Conservation (phyloP, 768 basidiomycete genomes). For the Rhodotorula sphaerocarpa region DNA sequence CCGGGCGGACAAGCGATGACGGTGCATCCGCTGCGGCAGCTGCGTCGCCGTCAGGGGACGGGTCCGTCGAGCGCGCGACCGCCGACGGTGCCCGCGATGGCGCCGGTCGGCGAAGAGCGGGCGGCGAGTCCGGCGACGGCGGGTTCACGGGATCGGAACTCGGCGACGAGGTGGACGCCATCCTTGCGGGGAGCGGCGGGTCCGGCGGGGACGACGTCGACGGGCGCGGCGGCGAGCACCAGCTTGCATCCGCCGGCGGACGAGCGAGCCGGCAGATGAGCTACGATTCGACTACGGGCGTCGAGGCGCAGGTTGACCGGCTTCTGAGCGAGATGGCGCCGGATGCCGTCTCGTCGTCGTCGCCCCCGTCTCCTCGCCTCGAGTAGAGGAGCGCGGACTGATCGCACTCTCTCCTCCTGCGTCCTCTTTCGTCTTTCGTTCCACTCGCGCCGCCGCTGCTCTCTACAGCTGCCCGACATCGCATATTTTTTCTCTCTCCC, state of each 20-base stretch:
- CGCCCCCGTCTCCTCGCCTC: neutral
- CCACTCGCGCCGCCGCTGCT: neutral
- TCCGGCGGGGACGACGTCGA: neutral
- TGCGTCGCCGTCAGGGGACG: constrained; percentile 20
- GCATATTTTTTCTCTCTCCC: neutral
- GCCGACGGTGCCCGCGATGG: neutral
- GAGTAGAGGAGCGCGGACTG: neutral
- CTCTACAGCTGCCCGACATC: neutral
- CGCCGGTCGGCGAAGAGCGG: neutral
- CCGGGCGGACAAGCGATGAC: neutral
- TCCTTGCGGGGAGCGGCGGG: too few relatives aligned
- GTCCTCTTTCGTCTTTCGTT: neutral
- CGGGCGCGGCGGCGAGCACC: neutral
- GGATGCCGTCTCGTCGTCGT: neutral
- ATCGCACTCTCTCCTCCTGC: neutral
- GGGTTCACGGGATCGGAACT: neutral
- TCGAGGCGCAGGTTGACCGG: constrained; percentile 34
- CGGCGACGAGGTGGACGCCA: neutral
- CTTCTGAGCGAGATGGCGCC: constrained; percentile 32
- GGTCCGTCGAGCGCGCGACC: constrained; percentile 19
- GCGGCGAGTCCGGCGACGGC: too few relatives aligned
- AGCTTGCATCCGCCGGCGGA: neutral
- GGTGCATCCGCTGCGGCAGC: constrained; percentile 23
- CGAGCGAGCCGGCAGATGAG: neutral
- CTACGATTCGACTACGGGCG: neutral